Evolutionary conservation across 352 stramenopile genomes (phyloP), one percentile per base, ranked within the genome.

Genomic region (Phytophthora chlamydospora): DNA sequence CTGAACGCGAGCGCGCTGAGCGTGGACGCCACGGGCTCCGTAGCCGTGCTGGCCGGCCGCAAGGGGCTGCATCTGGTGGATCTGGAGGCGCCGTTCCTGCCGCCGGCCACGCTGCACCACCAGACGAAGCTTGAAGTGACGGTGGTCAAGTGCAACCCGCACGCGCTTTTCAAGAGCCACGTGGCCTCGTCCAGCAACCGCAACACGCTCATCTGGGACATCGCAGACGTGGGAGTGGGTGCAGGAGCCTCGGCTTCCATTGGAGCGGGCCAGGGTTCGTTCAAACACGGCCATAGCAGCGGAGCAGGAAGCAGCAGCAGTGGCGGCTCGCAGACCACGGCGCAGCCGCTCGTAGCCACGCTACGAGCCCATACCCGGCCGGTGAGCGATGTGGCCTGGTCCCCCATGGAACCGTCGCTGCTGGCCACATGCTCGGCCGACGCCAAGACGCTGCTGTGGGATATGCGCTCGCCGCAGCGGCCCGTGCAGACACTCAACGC

Each of bases 161-260:
- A 91, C 39, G 69, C 72, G 32, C 63, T 79, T n/a, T 88, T 82
- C 64, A 79, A 80, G 58, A 74, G 66, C 56, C 71, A 83, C 60
- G 83, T 93, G 24, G 84, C 85, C 6, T 91, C 86, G 12, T 91
- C 86, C 35, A 90, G 83, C 39, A 90, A 93, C 68, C 75, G 86
- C 40, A 89, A 91, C 57, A 91, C 83, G 35, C 76, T 95, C 40
- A 81, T 95, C 33, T 95, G 86, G 86, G 75, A 92, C 56, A 76
- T 95, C 38, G 36, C 58, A 48, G 33, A 66, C 46, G 31, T 48
- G 3, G 19, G 66, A 48, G 60, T 70, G 31, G 56, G 39, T 0
- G 56, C 62, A 4, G 52, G 43, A 19, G 34, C 52, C 32, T 61
- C 38, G 4, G 45, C 54, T n/a, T 66, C 58, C 21, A 66, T 76